Conservation (phyloP, 345 rosid species). For the Draba incana region DNA sequence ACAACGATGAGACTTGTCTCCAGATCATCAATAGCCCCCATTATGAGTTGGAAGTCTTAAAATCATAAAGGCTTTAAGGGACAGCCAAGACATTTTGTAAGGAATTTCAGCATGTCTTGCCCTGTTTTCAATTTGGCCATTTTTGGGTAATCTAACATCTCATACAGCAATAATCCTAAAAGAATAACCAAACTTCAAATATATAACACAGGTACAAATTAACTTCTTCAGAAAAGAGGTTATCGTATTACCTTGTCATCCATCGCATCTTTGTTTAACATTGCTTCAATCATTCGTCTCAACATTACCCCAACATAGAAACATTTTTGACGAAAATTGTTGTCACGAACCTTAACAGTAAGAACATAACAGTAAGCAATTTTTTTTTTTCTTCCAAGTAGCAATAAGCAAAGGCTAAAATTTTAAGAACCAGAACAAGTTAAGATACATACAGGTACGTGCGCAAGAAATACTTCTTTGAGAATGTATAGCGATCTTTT, state of each 20-base stretch:
- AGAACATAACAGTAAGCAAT: constrained; percentile 34
- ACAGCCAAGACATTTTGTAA: neutral
- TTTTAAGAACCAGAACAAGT: constrained; percentile 17
- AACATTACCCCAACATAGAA: constrained; percentile 94
- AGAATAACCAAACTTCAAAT: constrained; percentile 17
- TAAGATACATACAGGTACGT: constrained; percentile 72
- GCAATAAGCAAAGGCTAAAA: neutral
- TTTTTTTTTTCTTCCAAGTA: too few species aligned
- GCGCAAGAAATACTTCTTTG: constrained; percentile 81
- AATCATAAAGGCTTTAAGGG: constrained; percentile 16
- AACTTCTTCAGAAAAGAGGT: neutral
- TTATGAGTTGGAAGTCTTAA: constrained; percentile 4
- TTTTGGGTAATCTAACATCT: constrained; percentile 19
- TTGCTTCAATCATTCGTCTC: constrained; percentile 92
- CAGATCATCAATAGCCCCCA: constrained; percentile 18
- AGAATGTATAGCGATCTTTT: constrained; percentile 64
- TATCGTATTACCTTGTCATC: constrained; percentile 83
- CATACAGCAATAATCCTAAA: constrained; percentile 19
- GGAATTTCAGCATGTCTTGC: constrained; percentile 18
- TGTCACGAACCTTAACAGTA: constrained; percentile 53
- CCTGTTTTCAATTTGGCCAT: neutral
- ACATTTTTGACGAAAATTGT: constrained; percentile 87
- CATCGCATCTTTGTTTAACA: constrained; percentile 92
- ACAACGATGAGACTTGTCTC: constrained; percentile 8
- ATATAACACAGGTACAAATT: constrained; percentile 1